Evolutionary conservation across 805 yeast genomes (phyloP), one percentile per base, ranked within the genome.

Genomic region (Cyberlindnera nakhonratchasimensis): DNA sequence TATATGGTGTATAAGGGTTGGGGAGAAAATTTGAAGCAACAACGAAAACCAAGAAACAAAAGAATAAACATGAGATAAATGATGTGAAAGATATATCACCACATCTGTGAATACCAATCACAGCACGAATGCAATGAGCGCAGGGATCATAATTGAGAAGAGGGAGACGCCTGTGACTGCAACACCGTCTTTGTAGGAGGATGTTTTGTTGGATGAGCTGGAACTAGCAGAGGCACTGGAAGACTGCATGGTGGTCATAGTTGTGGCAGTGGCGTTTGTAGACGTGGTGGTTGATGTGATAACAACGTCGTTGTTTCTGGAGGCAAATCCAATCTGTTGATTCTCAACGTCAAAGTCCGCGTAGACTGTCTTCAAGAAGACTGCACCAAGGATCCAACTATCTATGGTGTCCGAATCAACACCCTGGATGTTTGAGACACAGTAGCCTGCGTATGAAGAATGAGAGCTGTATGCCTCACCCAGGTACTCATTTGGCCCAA

Each of bases 341-440:
- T 67, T 53, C 37, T 70, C 76, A 42, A 75, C 64, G 51, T 81
- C 82, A 50, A 79, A 81, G 12, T 77, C 75, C 2, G 80, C 69
- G 55, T 78, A 80, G 41, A 70, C 78, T 24, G 67, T 66, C 44
- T 72, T 71, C 50, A 81, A 58, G 53, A 81, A 80, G 3, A 77
- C 67, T n/a, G 77, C 80, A 5, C 88, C 88, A 29, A 81, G 61
- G 40, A 81, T 72, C 87, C 87, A 81, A 1, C 70, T 57, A 14
- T 64, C 64, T 39, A 66, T 61, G 13, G 58, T 53, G 25, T 58
- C 56, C 10, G 67, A 59, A 21, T 64, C 63, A n/a, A 72, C 54
- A 9, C 85, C 86, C 61, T 79, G 86, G 43, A 80, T 69, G 52
- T 79, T 80, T 6, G 84, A 75, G 11, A 80, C 79, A 65, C 88